Evolutionary conservation across 1,139 yeast species (phyloP), one percentile per base, ranked within the genome.

Genomic region (Blastobotrys indianensis): DNA sequence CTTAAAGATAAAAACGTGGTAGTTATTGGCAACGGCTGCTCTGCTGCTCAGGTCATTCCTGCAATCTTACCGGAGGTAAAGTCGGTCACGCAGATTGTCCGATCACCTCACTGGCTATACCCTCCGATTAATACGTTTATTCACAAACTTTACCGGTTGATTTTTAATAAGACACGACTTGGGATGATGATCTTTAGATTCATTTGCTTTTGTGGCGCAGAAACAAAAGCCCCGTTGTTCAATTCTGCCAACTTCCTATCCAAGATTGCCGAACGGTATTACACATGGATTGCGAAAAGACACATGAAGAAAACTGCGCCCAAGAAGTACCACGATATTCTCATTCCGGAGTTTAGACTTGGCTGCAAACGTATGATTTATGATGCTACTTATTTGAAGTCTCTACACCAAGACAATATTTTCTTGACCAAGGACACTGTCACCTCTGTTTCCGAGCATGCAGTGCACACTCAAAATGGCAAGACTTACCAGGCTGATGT

Each of bases 21-120:
- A n/a, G 54, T 60, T 7, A 54, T 60, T 23, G 64, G 64, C 4
- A 52, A 56, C 31, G 64, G 64, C n/a, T 58, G 61, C 20, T 51
- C 62, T 5, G 64, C 61, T 2, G 51, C 56, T 32, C 64, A 60
- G 44, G 51, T 60, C 4, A 51, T 60, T 66, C 74, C 58, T 13
- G 51, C 53, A 3, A 46, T 54, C 28, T 51, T 51, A 7, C 46
- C 41, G 9, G 41, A 47, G 8, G 44, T 46, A 32, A 42, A 48
- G 34, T 42, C 46, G 7, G 32, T 56, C 8, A 51, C 53, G 3
- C 59, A 56, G 32, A 49, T 53, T 30, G 49, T 50, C 15, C 46
- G 60, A 42, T 47, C 59, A 29, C 52, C 52, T 13, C 58, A 56
- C 16, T 51, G 53, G 47, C 28, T 45, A 39, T 31, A 45, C 30